These are phyloP conservation scores for Epichloe bromicola DNA, from an alignment of 2,329 filamentous ascomycete species.

Conservation along the genomic window DNA sequence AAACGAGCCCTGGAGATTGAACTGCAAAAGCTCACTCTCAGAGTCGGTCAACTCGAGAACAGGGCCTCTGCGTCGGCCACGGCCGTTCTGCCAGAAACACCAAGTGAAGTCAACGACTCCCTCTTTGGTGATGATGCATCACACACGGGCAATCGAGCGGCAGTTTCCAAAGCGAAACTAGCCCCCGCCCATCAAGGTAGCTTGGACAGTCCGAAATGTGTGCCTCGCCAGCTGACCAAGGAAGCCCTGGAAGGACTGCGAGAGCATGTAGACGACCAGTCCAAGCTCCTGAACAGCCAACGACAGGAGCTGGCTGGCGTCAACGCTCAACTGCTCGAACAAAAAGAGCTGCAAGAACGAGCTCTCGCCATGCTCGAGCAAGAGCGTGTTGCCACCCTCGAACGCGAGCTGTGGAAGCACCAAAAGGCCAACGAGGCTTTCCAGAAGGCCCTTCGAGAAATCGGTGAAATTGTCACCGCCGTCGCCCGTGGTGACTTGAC, in stretches of 20 bases:
- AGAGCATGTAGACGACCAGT: slow-evolving; percentile 87
- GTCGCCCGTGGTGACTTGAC: slow-evolving; percentile 91
- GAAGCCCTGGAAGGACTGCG: slow-evolving; percentile 75
- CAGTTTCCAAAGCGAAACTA: slow-evolving; percentile 30
- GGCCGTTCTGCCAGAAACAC: slow-evolving; percentile 62
- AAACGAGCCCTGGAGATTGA: slow-evolving; percentile 75
- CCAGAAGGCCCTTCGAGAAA: slow-evolving; percentile 91
- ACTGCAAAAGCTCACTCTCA: slow-evolving; percentile 61
- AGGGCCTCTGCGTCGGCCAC: slow-evolving; percentile 50
- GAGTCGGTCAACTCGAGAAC: slow-evolving; percentile 73
- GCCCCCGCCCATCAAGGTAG: slow-evolving; percentile 28
- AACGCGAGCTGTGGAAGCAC: slow-evolving; percentile 90
- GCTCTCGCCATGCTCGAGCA: slow-evolving; percentile 73
- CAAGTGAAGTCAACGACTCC: slow-evolving; percentile 60
- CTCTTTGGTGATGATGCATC: slow-evolving; percentile 45
- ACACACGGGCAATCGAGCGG: slow-evolving; percentile 27
- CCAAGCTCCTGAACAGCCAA: slow-evolving; percentile 79
- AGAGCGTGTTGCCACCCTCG: slow-evolving; percentile 76
- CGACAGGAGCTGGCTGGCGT: slow-evolving; percentile 76
- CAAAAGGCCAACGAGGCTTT: slow-evolving; percentile 98
- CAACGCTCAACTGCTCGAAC: slow-evolving; percentile 71
- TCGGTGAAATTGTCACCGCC: slow-evolving; percentile 92
- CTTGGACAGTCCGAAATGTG: slow-evolving; percentile 23
- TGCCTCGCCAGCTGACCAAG: slow-evolving; percentile 49
- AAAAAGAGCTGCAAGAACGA: slow-evolving; percentile 76